Base-by-base conservation (phyloP, 1,139 yeast species). In the Pichia sorboxylosa region DNA sequence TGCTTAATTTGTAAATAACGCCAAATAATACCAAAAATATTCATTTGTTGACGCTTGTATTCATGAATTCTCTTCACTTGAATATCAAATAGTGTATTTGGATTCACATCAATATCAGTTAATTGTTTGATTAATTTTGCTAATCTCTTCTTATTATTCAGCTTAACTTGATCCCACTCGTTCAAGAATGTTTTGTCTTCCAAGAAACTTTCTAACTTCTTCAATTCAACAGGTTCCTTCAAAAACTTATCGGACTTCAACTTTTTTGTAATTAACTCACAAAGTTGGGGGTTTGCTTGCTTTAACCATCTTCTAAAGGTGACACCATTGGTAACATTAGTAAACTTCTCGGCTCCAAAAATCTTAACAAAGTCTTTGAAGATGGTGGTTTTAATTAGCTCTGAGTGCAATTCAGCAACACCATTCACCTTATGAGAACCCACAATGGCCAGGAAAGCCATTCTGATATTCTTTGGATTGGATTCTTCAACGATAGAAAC, bases 301-400 rank as follows among this genome's bases (percentile, higher is more conserved):
- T 76, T 76, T 54, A 85, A 69, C 97, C 97, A 85, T 61, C 96
- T 77, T 64, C 97, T 75, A 46, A 96, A 96, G 5, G 96, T 87
- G 50, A 85, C 75, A 61, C 96, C 96, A 56, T 87, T 87, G 33
- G 97, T 85, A 39, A 85, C 95, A 51, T 85, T 85, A 39, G 83
- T 81, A 57, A 85, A 85, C 58, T 81, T 82, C 43, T 81, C 83
- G 22, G 67, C 53, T 28, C 96, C 96, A 47, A 72, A 84, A 28
- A 85, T 69, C 41, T 66, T 68, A 39, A 85, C 96, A 54, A 85
- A 85, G 58, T 85, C 95, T 55, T 78, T 79, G 62, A 85, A 85
- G 48, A 85, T 82, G 6, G 95, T 84, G 26, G 93, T 81, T 54
- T 72, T 79, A 53, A 85, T 82, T 54, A 85, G 69, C 54, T 85